Conservation (phyloP, 164 flowering plant genomes). For the Nelumbo lutea region DNA sequence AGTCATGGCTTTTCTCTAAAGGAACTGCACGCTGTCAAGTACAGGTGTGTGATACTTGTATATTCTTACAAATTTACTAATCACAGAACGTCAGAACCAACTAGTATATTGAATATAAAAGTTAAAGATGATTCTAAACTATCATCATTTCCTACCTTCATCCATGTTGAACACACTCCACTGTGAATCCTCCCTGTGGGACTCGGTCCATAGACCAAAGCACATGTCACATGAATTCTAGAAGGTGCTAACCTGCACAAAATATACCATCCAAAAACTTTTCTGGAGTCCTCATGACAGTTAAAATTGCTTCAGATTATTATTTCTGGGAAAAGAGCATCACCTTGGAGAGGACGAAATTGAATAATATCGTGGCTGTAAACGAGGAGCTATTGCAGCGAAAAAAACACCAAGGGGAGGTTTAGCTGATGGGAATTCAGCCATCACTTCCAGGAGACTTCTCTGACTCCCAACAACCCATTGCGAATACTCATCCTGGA, state of each 20-base stretch:
- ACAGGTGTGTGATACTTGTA: too few relatives aligned
- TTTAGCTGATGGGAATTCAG: slow-evolving; percentile 87
- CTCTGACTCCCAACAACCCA: slow-evolving; percentile 86
- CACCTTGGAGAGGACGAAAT: slow-evolving; percentile 94
- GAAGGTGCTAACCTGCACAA: slow-evolving; percentile 47
- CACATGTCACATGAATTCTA: slow-evolving; percentile 86
- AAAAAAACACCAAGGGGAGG: slow-evolving; percentile 95
- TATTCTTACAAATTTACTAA: neutral
- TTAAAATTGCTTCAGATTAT: neutral
- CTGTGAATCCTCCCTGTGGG: slow-evolving; percentile 89
- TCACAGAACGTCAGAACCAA: slow-evolving; percentile 10
- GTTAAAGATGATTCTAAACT: neutral
- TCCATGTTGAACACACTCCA: slow-evolving; percentile 96
- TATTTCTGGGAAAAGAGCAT: slow-evolving; percentile 3
- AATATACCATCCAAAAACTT: slow-evolving; percentile 1
- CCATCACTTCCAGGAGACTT: slow-evolving; percentile 89
- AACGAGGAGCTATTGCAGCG: slow-evolving; percentile 81
- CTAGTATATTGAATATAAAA: neutral
- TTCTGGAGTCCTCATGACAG: neutral
- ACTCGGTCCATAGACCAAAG: slow-evolving; percentile 68
- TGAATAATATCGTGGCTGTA: slow-evolving; percentile 91
- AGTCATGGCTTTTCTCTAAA: slow-evolving; percentile 38
- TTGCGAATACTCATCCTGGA: slow-evolving; percentile 79
- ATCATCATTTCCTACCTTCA: slow-evolving; percentile 56
- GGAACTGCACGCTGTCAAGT: slow-evolving; percentile 60